Evolutionary conservation across 2,329 filamentous ascomycete species (phyloP).

Genomic region (Colletotrichum euphorbiae): DNA sequence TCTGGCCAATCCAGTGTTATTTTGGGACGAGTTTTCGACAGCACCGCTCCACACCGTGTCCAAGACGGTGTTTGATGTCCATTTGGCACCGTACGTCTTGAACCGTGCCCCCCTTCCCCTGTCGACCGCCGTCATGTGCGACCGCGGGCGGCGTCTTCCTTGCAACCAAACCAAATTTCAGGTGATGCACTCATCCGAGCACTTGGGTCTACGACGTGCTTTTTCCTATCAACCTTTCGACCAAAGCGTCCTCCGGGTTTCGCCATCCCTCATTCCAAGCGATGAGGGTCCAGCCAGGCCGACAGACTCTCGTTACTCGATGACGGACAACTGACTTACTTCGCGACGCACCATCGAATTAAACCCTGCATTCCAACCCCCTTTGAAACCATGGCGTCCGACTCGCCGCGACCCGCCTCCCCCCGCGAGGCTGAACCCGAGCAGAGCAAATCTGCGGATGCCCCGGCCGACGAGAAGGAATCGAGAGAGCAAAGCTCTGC

Average conservation of each 20-base stretch:
- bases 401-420: conserved; percentile 28
- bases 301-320: conserved; percentile 26
- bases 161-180: conserved; percentile 30
- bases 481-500: background rate
- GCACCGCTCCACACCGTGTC: conserved; percentile 4
- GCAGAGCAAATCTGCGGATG: conserved; percentile 20
- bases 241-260: background rate
- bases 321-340: conserved; percentile 31
- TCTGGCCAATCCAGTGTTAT: background rate
- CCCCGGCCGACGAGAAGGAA: conserved; percentile 9
- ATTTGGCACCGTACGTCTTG: background rate
- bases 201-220: conserved; percentile 3
- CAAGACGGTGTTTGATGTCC: too few species aligned
- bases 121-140: conserved; percentile 30
- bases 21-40: conserved; percentile 10
- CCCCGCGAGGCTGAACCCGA: conserved; percentile 24
- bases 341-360: conserved; percentile 29
- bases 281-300: conserved; percentile 26
- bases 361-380: conserved; percentile 33
- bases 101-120: conserved; percentile 5
- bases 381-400: conserved; percentile 37
- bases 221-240: background rate
- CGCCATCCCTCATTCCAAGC: conserved; percentile 23
- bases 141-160: conserved; percentile 19
- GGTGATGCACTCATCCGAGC: conserved; percentile 26